Conservation (phyloP, 305 asterid genomes). For the Fraxinus paxiana region DNA sequence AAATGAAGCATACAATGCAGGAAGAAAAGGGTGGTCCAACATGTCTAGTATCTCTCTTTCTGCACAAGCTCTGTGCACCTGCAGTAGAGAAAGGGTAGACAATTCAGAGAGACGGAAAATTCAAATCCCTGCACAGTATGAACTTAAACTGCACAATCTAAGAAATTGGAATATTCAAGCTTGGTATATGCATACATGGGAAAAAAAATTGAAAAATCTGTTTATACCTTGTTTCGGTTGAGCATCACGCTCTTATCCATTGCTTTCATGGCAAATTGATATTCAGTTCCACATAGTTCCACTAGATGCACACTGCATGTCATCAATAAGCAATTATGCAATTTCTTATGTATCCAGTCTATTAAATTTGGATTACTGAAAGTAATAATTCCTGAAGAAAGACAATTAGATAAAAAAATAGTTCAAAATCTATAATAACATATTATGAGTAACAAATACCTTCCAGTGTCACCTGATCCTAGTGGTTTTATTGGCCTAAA, state of each 20-base stretch:
- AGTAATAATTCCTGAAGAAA: not conserved
- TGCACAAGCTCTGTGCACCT: constrained; percentile 99
- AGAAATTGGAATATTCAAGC: not conserved
- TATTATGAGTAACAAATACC: constrained; percentile 35
- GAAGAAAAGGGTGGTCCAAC: constrained; percentile 98
- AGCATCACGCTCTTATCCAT: constrained; percentile 93
- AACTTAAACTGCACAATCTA: not conserved
- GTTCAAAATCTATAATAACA: not conserved
- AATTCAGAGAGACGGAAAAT: constrained; percentile 2
- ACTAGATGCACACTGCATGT: constrained; percentile 67
- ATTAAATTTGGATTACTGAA: not conserved
- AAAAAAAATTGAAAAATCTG: constrained; percentile 3
- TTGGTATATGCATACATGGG: not conserved
- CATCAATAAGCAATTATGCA: not conserved
- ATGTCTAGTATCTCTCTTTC: constrained; percentile 91
- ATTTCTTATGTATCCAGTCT: not conserved
- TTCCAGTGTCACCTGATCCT: constrained; percentile 98
- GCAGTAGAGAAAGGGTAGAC: constrained; percentile 19
- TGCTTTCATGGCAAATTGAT: constrained; percentile 85
- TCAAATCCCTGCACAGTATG: not conserved
- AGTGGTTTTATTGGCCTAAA: constrained; percentile 88
- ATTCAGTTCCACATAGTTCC: constrained; percentile 75
- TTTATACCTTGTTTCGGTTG: constrained; percentile 79
- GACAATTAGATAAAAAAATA: not conserved
- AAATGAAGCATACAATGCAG: constrained; percentile 93